Base-by-base conservation (phyloP, 2,329 filamentous ascomycete genomes). In the Didymella glomerata region DNA sequence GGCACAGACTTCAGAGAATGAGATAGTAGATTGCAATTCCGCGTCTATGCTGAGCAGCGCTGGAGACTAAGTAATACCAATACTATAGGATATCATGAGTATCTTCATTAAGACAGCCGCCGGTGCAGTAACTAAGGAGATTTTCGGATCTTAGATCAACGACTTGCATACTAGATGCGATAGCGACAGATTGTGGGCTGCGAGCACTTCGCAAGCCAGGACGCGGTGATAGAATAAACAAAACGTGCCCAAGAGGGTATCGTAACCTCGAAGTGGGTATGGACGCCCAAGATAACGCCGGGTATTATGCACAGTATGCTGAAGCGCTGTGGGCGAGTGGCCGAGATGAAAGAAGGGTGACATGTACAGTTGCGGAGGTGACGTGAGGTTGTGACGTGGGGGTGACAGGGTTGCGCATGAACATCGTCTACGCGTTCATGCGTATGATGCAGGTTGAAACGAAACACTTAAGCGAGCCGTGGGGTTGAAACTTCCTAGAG, bases 201-300 rank as follows among this genome's bases (percentile, higher is more conserved):
- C 64, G 62, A 66, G 63, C 64, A 66, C 64, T 66, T 66, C 64
- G 64, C 60, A 40, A 59, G 57, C 64, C 62, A 46, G 42, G 22
- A 24, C 30, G 24, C 42, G 28, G 18, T 38, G 34, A 27, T 10
- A 44, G 24, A 51, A 48, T 13, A 60, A 56, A 48, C 34, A 60
- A 34, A 60, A 55, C 42, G 25, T 52, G 57, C 57, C 42, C 32
- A 49, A 50, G 54, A 61, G 60, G 54, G 46, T 60, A 58, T 63
- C 62, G 52, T 63, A 41, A 64, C 52, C 51, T 60, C 49, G 41
- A 44, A 51, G 28, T 48, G 45, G 46, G 38, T 38, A 44, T 44
- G 8, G 48, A 53, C 51, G 44, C 45, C 54, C 30, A 34, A 36
- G 3, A 47, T 42, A 62, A 60, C 64, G 60, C 64, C 64, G 47